A percentile compares a stretch with the other conserved stretches of the same genome.
Evolutionary conservation across 2,329 filamentous ascomycete species (phyloP).

Genomic region (Fusarium palustre): DNA sequence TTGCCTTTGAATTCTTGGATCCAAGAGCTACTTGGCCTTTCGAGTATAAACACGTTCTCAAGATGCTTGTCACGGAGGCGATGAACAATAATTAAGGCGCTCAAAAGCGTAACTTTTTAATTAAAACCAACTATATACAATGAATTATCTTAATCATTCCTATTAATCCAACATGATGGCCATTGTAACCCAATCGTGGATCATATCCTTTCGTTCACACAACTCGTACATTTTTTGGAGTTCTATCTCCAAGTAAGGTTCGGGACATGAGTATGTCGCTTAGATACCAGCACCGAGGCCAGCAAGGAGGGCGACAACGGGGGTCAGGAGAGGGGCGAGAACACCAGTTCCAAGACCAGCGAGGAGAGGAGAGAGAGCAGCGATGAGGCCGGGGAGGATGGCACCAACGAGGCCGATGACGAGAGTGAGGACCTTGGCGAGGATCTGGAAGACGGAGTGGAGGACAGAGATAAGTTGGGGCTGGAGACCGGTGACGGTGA

Average conservation of each 20-base stretch:
- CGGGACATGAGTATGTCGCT: background rate
- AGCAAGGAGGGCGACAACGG: slow-evolving; percentile 42
- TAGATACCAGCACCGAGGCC: slow-evolving; percentile 27
- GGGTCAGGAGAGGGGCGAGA: slow-evolving; percentile 46
- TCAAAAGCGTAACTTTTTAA: slow-evolving; percentile 2
- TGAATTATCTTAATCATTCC: slow-evolving; percentile 1
- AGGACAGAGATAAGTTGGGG: slow-evolving; percentile 45
- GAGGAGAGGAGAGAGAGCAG: slow-evolving; percentile 46
- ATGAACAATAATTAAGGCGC: background rate
- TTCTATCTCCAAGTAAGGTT: background rate
- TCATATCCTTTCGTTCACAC: background rate
- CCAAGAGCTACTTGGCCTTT: background rate
- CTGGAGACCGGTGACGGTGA: slow-evolving; percentile 43
- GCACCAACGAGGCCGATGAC: slow-evolving; percentile 41
- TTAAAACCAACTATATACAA: slow-evolving; percentile 9
- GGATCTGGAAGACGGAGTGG: slow-evolving; percentile 46
- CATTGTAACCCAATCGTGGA: background rate
- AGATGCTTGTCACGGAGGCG: background rate
- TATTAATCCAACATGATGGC: background rate
- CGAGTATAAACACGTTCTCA: too few species aligned
- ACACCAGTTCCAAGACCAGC: slow-evolving; percentile 42
- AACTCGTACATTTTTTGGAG: background rate
- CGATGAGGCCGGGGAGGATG: slow-evolving; percentile 44
- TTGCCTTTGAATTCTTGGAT: background rate
- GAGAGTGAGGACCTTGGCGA: slow-evolving; percentile 43